phyloP scores from a whole-genome alignment of 257 asterid genomes.

The Lavandula angustifolia region DNA sequence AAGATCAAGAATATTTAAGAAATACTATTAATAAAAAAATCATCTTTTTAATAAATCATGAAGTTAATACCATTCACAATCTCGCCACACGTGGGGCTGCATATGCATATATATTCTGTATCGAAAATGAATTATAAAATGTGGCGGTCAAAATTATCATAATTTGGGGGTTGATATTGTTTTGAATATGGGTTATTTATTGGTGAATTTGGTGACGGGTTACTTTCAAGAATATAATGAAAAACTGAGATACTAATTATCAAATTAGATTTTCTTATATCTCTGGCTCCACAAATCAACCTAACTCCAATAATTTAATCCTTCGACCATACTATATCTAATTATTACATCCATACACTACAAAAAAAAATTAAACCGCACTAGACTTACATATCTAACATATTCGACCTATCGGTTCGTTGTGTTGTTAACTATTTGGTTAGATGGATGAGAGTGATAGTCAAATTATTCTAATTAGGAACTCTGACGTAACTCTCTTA shows the following conservation, averaged over 20 bases:
- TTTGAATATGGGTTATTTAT: constrained; percentile 25
- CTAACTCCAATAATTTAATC: constrained; percentile 41
- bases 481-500: constrained; percentile 16
- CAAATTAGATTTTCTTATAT: constrained; percentile 25
- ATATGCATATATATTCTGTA: too few species aligned
- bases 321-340: neutral
- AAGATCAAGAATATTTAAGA: too few species aligned
- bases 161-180: neutral
- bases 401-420: neutral
- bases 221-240: constrained; percentile 43
- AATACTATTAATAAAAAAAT: too few species aligned
- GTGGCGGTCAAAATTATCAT: neutral
- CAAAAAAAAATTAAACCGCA: too few species aligned
- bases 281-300: constrained; percentile 38
- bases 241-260: constrained; percentile 28
- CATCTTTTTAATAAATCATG: too few species aligned
- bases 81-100: neutral
- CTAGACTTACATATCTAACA: too few species aligned
- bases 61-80: neutral
- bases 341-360: too few species aligned
- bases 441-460: constrained; percentile 55
- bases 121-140: neutral
- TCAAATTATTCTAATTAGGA: constrained; percentile 37
- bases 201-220: constrained; percentile 55
- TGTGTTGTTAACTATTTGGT: constrained; percentile 23